Evolutionary conservation across 768 basidiomycete genomes (phyloP), one percentile per base, ranked within the genome.

Genomic region (Tylopilus felleus): DNA sequence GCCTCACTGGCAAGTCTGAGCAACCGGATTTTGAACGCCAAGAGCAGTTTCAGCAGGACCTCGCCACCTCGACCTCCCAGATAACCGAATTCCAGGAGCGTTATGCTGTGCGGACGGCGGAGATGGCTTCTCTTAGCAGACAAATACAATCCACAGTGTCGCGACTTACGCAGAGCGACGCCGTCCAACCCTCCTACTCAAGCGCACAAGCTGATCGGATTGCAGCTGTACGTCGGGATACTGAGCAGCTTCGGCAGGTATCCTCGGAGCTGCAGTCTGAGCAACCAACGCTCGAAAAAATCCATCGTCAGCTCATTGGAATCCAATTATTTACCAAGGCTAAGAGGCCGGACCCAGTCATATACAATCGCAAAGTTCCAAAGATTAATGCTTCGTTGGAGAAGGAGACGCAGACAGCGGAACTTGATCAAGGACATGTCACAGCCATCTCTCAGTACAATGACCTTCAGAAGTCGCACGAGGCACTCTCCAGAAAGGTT

Each of bases 391-490:
- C 0, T 14, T 40, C 28, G 4, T 8, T 51, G 45, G 19, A 51
- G 23, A 57, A 48, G 41, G 28, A 49, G 12, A 27, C 47, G 17
- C 9, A 42, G n/a, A 42, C 52, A 21, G 27, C 31, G 9, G 39
- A 52, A 14, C 59, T 59, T 51, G 47, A 47, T 33, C 19, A 10
- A 12, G 42, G 46, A 10, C 43, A 55, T 13, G 28, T 12, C 2
- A 19, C 2, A 2, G 25, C 42, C 17, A 51, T 42, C 14, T 40
- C 57, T 49, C 47, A 38, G 42, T 48, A 51, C 6, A 31, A 38
- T 1, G 46, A 47, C n/a, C 38, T 59, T 23, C 49, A 54, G 41
- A 51, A 10, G n/a, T 47, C 2, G 48, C 25, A 51, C 52, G n/a
- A n/a, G n/a, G n/a, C n/a, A n/a, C n/a, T n/a, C n/a, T n/a, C n/a